These are phyloP conservation scores for Metarhizium humberi DNA, from an alignment of 2,329 filamentous ascomycete species.

Conservation along the genomic window DNA sequence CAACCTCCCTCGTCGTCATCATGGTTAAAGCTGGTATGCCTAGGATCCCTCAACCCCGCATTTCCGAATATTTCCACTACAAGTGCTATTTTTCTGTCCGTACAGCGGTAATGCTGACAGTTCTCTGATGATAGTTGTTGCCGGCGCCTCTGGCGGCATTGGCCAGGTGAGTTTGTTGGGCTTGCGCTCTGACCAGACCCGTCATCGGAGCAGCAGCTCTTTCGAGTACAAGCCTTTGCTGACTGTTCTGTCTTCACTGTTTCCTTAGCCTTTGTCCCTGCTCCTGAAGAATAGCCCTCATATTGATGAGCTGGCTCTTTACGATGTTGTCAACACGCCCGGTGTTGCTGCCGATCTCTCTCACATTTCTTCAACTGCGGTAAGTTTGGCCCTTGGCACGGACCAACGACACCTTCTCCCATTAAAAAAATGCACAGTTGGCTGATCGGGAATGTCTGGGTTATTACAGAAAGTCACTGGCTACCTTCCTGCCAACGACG, in stretches of 20 bases:
- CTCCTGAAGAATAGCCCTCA: conserved; percentile 86
- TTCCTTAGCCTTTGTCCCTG: conserved; percentile 75
- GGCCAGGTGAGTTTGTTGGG: conserved; percentile 61
- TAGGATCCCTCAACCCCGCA: conserved; percentile 16
- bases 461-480: conserved; percentile 65
- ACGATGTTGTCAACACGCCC: conserved; percentile 98
- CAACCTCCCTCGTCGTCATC: conserved; percentile 13
- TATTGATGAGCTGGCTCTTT: conserved; percentile 87
- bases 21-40: conserved; percentile 54
- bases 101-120: conserved; percentile 7
- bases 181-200: background rate
- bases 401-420: conserved; percentile 3
- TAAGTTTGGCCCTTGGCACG: conserved; percentile 25
- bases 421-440: background rate
- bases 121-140: conserved; percentile 52
- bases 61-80: background rate
- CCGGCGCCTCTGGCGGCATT: conserved; percentile 96
- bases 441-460: background rate
- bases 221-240: conserved; percentile 12
- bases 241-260: conserved; percentile 4
- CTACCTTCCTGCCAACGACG: conserved; percentile 78
- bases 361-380: conserved; percentile 88
- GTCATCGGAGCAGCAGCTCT: background rate
- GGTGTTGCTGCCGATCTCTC: conserved; percentile 94
- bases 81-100: background rate